Conservation (phyloP, 768 basidiomycete species). For the Dioszegia aurantiaca region DNA sequence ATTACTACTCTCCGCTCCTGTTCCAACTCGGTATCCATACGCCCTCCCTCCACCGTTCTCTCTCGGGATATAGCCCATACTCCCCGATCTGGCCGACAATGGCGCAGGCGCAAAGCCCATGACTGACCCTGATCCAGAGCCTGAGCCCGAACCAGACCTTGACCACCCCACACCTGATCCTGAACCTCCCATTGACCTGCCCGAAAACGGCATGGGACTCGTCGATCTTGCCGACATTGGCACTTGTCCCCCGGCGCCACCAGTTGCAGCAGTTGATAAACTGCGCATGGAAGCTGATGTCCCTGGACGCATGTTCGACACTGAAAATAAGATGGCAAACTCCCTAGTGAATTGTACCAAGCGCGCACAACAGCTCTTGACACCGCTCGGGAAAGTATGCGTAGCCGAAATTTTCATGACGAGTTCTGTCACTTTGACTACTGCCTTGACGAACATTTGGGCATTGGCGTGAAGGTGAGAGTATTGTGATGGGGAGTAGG, state of each 20-base stretch:
- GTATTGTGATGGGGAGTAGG: conserved; percentile 60
- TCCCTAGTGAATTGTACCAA: conserved; percentile 82
- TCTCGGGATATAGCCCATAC: not conserved
- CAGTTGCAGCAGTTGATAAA: not conserved
- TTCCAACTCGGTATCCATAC: not conserved
- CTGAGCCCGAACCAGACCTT: too few species aligned
- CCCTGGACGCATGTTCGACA: conserved; percentile 70
- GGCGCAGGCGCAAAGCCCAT: not conserved
- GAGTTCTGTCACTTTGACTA: conserved; percentile 71
- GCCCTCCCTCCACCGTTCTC: not conserved
- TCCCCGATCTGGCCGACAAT: not conserved
- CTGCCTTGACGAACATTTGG: conserved; percentile 76
- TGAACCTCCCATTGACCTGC: not conserved
- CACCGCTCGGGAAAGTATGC: conserved; percentile 60
- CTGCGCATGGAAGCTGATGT: conserved; percentile 19
- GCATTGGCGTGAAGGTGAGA: conserved; percentile 70
- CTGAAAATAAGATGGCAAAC: conserved; percentile 78
- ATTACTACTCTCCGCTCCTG: conserved; percentile 14
- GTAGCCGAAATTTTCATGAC: conserved; percentile 63
- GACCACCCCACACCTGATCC: not conserved
- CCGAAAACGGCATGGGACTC: conserved; percentile 13
- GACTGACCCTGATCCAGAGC: not conserved
- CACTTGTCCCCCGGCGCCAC: not conserved
- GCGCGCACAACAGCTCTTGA: conserved; percentile 69
- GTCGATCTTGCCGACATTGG: conserved; percentile 11